Conservation (phyloP, 2,329 filamentous ascomycete genomes). For the Xylaria sp. region DNA sequence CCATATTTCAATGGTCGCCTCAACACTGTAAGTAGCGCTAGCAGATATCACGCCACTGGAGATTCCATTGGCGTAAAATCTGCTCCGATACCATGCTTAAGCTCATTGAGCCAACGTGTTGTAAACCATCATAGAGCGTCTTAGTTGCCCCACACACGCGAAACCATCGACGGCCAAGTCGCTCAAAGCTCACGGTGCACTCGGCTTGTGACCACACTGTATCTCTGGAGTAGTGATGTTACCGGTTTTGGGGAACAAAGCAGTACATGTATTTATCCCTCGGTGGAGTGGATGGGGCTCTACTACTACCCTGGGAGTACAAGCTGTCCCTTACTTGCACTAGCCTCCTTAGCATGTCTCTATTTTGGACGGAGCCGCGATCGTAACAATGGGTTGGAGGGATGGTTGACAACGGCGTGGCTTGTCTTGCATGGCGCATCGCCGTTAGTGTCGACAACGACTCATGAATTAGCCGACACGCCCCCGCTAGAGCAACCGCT, state of each 20-base stretch:
- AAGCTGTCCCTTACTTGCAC: no score
- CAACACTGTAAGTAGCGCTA: no score
- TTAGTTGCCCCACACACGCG: neutral
- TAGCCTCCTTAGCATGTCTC: neutral
- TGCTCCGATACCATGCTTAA: neutral
- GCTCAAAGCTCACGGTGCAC: neutral
- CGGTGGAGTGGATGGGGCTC: neutral
- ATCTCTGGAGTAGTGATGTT: neutral
- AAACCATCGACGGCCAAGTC: neutral
- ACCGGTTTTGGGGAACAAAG: neutral
- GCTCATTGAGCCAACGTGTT: neutral
- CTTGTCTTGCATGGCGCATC: constrained; percentile 18
- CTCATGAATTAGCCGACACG: constrained; percentile 2
- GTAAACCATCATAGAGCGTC: neutral
- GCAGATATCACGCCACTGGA: no score
- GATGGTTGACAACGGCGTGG: constrained; percentile 6
- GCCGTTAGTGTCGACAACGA: neutral
- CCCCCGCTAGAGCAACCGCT: constrained; percentile 14
- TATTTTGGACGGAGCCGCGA: constrained; percentile 1
- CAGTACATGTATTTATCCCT: neutral
- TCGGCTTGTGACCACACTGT: constrained; percentile 21
- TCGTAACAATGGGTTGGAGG: neutral
- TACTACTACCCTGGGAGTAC: no score
- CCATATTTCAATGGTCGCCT: no score
- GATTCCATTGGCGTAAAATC: no score